These are phyloP conservation scores for Cytospora mali DNA, from an alignment of 2,329 filamentous ascomycete species.

Conservation along the genomic window DNA sequence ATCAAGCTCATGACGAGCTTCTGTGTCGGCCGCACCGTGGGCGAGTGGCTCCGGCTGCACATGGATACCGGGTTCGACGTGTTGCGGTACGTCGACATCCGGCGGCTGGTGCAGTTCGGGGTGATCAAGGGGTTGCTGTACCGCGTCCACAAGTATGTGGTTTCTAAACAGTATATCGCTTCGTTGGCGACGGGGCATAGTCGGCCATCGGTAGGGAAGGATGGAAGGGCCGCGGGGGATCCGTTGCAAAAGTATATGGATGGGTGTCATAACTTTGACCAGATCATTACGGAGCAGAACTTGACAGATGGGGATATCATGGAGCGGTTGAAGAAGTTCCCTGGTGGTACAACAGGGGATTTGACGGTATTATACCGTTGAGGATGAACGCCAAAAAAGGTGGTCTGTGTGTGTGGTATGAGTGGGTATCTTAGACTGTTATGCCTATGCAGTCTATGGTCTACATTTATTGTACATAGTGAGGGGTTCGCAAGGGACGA, in stretches of 20 bases:
- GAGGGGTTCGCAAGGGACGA: background rate
- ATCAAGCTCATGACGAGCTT: slow-evolving; percentile 86
- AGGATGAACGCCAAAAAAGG: slow-evolving; percentile 8
- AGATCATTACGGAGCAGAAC: slow-evolving; percentile 78
- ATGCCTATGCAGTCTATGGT: slow-evolving; percentile 5
- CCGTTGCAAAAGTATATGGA: slow-evolving; percentile 70
- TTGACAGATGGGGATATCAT: slow-evolving; percentile 71
- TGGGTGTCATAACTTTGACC: slow-evolving; percentile 76
- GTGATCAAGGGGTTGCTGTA: slow-evolving; percentile 95
- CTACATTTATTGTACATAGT: slow-evolving; percentile 31
- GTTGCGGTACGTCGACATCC: slow-evolving; percentile 78
- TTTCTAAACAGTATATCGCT: slow-evolving; percentile 65
- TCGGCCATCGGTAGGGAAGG: slow-evolving; percentile 33
- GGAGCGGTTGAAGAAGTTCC: slow-evolving; percentile 63
- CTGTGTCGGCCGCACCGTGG: slow-evolving; percentile 78
- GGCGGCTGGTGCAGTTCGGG: slow-evolving; percentile 92
- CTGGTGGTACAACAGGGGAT: slow-evolving; percentile 53
- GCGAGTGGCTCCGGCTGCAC: slow-evolving; percentile 82
- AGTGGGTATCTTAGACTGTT: slow-evolving; percentile 2
- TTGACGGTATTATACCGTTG: slow-evolving; percentile 58
- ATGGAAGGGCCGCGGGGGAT: slow-evolving; percentile 42
- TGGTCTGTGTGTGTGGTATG: background rate
- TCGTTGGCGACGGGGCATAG: slow-evolving; percentile 58
- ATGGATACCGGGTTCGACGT: slow-evolving; percentile 65
- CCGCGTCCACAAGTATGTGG: slow-evolving; percentile 87